Evolutionary conservation across 306 rosid genomes (phyloP).

Genomic region (Prunus davidiana): DNA sequence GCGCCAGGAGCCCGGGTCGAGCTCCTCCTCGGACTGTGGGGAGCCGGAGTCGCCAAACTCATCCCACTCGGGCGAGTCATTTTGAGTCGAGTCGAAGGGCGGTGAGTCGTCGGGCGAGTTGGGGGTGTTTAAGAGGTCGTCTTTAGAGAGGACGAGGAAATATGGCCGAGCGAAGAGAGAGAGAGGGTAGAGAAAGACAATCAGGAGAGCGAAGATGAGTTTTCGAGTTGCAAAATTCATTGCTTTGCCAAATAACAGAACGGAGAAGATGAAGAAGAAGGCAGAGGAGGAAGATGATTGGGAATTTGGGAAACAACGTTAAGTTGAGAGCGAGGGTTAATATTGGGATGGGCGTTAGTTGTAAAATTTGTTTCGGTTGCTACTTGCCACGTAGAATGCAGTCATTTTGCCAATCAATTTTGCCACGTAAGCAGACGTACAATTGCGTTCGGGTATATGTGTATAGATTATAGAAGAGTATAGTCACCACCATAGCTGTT

Average conservation of each 20-base stretch:
- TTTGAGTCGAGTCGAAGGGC: slow-evolving; percentile 42
- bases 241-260: slow-evolving; percentile 2
- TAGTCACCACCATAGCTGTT: not conserved
- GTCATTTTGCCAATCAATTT: not conserved
- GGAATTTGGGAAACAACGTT: not conserved
- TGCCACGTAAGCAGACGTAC: not conserved
- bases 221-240: slow-evolving; percentile 29
- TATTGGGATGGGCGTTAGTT: not conserved
- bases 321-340: not conserved
- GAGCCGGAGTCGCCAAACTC: slow-evolving; percentile 74
- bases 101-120: slow-evolving; percentile 41
- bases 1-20: slow-evolving; percentile 95
- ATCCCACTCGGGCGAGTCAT: slow-evolving; percentile 81
- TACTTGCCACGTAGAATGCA: slow-evolving; percentile 6
- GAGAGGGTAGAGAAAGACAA: slow-evolving; percentile 38
- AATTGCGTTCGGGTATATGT: not conserved
- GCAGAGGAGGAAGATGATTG: not conserved
- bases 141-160: slow-evolving; percentile 73
- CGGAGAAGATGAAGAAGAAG: not conserved
- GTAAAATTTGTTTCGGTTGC: too few relatives aligned
- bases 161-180: slow-evolving; percentile 56
- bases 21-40: slow-evolving; percentile 68
- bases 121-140: slow-evolving; percentile 58
- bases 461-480: not conserved
- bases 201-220: slow-evolving; percentile 33